phyloP scores from a whole-genome alignment of 1,284 basidiomycete species.

The Ceratobasidium sp. region DNA sequence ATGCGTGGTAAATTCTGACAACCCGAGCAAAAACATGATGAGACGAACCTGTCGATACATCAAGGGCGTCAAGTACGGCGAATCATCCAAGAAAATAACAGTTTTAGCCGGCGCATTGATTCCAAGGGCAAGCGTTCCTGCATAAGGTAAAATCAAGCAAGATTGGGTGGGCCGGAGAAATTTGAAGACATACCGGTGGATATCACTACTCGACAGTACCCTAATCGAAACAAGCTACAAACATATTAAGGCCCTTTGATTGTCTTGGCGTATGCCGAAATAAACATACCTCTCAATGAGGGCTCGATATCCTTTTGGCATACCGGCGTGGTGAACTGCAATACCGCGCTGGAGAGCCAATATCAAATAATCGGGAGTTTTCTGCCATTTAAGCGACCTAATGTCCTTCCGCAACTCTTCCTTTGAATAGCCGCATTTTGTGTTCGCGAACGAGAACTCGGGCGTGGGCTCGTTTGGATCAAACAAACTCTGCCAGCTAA shows the following conservation, averaged over 20 bases:
- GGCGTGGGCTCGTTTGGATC: slow-evolving; percentile 70
- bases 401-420: slow-evolving; percentile 68
- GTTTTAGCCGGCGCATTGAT: slow-evolving; percentile 81
- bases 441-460: slow-evolving; percentile 72
- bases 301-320: slow-evolving; percentile 73
- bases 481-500: slow-evolving; percentile 62
- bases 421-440: slow-evolving; percentile 61
- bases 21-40: slow-evolving; percentile 50
- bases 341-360: slow-evolving; percentile 70
- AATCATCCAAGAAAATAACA: slow-evolving; percentile 76
- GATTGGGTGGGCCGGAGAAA: slow-evolving; percentile 14
- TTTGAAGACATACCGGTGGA: slow-evolving; percentile 65
- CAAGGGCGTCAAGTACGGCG: slow-evolving; percentile 73
- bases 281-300: slow-evolving; percentile 74
- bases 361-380: slow-evolving; percentile 62
- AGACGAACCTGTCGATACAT: slow-evolving; percentile 71
- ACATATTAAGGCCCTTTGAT: no score
- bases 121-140: slow-evolving; percentile 77
- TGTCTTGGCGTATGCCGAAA: no score
- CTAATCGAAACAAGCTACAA: slow-evolving; percentile 71
- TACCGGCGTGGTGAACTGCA: slow-evolving; percentile 77
- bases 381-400: slow-evolving; percentile 59
- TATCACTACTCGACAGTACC: slow-evolving; percentile 74
- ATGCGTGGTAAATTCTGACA: no score
- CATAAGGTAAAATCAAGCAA: neutral